These are phyloP conservation scores for Globisporangium barbulae DNA, from an alignment of 352 stramenopile genomes.

Conservation along the genomic window DNA sequence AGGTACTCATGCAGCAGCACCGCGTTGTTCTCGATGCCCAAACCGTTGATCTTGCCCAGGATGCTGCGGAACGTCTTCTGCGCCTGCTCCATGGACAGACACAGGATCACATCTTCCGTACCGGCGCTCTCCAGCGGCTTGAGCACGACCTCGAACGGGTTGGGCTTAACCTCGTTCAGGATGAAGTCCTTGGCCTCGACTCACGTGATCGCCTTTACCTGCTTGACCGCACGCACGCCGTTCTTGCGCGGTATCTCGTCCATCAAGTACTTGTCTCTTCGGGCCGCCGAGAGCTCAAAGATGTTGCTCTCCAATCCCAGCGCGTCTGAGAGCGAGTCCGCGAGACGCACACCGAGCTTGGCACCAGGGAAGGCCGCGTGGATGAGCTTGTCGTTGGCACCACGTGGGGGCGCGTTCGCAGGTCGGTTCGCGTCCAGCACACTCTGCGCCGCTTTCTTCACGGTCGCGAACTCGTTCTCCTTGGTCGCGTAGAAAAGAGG, in stretches of 20 bases:
- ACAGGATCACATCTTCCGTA: conserved; percentile 81
- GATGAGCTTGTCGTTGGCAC: conserved; percentile 42
- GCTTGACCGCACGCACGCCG: conserved; percentile 88
- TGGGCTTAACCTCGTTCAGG: conserved; percentile 50
- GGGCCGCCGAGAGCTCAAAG: conserved; percentile 61
- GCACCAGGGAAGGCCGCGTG: conserved; percentile 89
- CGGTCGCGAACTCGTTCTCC: conserved; percentile 71
- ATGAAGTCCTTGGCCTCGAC: conserved; percentile 73
- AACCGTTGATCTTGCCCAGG: conserved; percentile 82
- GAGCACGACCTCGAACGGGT: conserved; percentile 85
- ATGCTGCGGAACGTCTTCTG: conserved; percentile 82
- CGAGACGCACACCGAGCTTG: conserved; percentile 91
- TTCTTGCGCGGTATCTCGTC: conserved; percentile 74
- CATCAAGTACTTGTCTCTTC: conserved; percentile 87
- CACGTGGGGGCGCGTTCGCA: conserved; percentile 5
- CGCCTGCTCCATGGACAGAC: conserved; percentile 68
- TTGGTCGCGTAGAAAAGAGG: conserved; percentile 69
- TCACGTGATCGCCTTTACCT: conserved; percentile 84
- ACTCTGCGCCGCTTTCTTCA: conserved; percentile 42
- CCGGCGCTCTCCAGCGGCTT: conserved; percentile 87
- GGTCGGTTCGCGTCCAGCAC: conserved; percentile 24
- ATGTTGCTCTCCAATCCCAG: conserved; percentile 86
- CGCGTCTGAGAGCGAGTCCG: conserved; percentile 85
- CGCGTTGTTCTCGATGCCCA: conserved; percentile 83
- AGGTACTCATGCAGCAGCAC: conserved; percentile 94